Evolutionary conservation across 1,284 basidiomycete genomes (phyloP).

Genomic region (Butyriboletus pseudospeciosus): DNA sequence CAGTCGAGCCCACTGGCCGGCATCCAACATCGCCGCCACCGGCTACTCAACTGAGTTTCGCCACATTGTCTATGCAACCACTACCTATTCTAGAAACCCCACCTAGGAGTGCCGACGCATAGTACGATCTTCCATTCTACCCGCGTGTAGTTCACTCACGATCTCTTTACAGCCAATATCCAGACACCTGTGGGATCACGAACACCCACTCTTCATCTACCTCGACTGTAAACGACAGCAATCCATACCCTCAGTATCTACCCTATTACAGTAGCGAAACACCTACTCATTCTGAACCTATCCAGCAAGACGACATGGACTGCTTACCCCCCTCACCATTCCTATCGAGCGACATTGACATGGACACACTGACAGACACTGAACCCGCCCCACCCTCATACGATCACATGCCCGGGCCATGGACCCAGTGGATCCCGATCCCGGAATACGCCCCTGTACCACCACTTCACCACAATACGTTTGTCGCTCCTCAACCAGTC

Average conservation of each 20-base stretch:
- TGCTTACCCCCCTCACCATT: constrained; percentile 10
- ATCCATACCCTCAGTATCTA: constrained; percentile 1
- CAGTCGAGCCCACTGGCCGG: background rate
- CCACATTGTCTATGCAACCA: background rate
- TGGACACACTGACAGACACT: constrained; percentile 8
- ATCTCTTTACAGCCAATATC: background rate
- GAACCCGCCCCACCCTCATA: background rate
- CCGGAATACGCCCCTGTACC: background rate
- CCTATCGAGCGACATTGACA: constrained; percentile 9
- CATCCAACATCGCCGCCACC: background rate
- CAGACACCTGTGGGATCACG: background rate
- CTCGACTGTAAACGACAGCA: background rate
- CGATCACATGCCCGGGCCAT: background rate
- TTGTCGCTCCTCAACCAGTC: background rate
- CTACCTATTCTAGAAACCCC: background rate
- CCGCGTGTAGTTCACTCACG: background rate
- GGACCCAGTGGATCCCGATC: constrained; percentile 2
- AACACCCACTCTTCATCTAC: background rate
- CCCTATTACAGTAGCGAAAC: background rate
- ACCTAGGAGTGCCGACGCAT: background rate
- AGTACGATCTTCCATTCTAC: background rate
- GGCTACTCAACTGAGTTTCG: background rate
- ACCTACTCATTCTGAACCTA: background rate
- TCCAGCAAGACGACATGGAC: constrained; percentile 15
- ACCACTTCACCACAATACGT: background rate